Conservation (phyloP, 1,139 yeast species). For the Debaryomyces sp. region DNA sequence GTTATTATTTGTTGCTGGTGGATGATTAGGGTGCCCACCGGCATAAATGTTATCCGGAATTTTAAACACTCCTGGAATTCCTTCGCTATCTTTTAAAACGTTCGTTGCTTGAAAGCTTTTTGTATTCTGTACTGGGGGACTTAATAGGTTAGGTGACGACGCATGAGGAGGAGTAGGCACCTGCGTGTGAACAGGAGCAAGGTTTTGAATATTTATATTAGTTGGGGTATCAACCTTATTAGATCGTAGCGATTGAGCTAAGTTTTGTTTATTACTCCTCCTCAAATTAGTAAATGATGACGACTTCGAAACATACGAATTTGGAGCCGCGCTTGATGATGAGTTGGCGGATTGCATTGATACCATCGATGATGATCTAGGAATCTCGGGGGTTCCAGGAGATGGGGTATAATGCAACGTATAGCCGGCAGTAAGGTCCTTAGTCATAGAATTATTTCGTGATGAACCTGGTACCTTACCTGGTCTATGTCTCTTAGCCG, state of each 20-base stretch:
- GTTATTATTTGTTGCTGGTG: constrained; percentile 2
- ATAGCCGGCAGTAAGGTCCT: not conserved
- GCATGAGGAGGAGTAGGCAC: constrained; percentile 11
- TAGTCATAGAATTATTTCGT: not conserved
- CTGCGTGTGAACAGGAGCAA: constrained; percentile 10
- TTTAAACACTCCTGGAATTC: not conserved
- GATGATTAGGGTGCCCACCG: constrained; percentile 5
- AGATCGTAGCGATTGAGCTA: constrained; percentile 33
- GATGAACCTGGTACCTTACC: constrained; percentile 19
- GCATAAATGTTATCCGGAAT: not conserved
- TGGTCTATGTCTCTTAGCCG: constrained; percentile 43
- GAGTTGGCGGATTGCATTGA: constrained; percentile 14
- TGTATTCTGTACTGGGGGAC: not conserved
- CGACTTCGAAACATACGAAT: constrained; percentile 11
- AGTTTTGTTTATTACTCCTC: constrained; percentile 20
- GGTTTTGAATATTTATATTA: constrained; percentile 21
- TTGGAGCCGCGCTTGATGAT: constrained; percentile 13
- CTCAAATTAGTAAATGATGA: constrained; percentile 26
- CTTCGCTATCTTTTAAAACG: constrained; percentile 6
- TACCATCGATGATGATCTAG: constrained; percentile 14
- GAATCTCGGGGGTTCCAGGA: constrained; percentile 3
- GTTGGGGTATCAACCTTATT: constrained; percentile 35
- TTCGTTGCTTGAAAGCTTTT: constrained; percentile 13
- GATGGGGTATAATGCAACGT: not conserved
- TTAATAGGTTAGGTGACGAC: constrained; percentile 11